A percentile compares a stretch with the other conserved stretches of the same genome.
These are phyloP conservation scores for Echium plantagineum DNA, from an alignment of 257 asterid species.

Conservation along the genomic window DNA sequence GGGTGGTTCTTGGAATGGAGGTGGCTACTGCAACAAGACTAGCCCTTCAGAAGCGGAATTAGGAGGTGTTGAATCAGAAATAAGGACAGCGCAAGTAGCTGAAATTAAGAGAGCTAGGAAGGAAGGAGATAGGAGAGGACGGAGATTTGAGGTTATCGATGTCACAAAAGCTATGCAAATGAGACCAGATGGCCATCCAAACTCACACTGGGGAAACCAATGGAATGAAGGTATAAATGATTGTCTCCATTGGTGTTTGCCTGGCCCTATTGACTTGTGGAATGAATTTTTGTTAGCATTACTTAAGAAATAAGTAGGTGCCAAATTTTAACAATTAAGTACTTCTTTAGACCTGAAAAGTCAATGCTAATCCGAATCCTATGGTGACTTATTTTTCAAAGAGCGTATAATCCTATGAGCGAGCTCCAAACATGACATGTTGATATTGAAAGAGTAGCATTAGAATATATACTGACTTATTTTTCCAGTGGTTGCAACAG, in stretches of 20 bases:
- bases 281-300: neutral
- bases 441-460: neutral
- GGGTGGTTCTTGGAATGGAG: conserved; percentile 36
- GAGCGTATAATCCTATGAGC: too few species aligned
- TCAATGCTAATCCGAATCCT: too few species aligned
- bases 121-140: conserved; percentile 5
- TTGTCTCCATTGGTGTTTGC: conserved; percentile 1
- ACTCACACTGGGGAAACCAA: neutral
- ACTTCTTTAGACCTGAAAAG: too few species aligned
- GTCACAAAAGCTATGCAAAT: neutral
- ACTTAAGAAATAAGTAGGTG: neutral
- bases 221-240: neutral
- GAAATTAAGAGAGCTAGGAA: neutral
- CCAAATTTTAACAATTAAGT: too few species aligned
- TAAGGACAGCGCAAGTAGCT: neutral
- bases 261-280: conserved; percentile 3
- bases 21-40: conserved; percentile 41
- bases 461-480: neutral
- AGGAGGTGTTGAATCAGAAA: conserved; percentile 1
- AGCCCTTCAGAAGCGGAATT: neutral
- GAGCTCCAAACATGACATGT: too few species aligned
- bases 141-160: neutral
- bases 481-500: conserved; percentile 2
- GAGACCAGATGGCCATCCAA: conserved; percentile 5
- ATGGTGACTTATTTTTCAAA: too few species aligned